Base-by-base conservation (phyloP, 805 yeast species). In the Myxozyma melibiosi region DNA sequence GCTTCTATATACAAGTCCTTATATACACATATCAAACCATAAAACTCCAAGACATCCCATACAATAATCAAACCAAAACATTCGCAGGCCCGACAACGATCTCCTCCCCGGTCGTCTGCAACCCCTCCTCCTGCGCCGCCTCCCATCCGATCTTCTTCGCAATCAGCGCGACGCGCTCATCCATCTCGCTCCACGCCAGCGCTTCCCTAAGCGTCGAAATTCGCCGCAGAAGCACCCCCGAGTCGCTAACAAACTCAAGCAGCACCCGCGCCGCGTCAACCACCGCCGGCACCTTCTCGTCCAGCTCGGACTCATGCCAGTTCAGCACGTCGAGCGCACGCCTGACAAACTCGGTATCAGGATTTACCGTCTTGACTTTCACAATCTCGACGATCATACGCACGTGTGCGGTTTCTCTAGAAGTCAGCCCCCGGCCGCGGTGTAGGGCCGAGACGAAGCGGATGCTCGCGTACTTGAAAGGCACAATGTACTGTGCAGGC, bases 401-500 rank as follows among this genome's bases (percentile, higher is more conserved):
- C 4, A 43, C 9, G 5, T 11, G 14, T 18, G n/a, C 24, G 13
- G 16, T 31, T 9, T 43, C 47, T 8, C 31, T 31, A 4, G 33
- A 16, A 13, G 8, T 14, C n/a, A 30, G 3, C 5, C 11, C 3
- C 7, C 8, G 13, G 4, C 16, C 25, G n/a, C 27, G n/a, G 14
- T 30, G 34, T 6, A 43, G 37, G 7, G 47, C 38, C 5, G 50
- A 34, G 6, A 45, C 18, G 24, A 45, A 34, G 11, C 14, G 28
- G 6, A 34, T 34, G 34, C 50, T 34, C 3, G 50, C 40, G 8
- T 14, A 22, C 11, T 22, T 37, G 11, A 11, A 33, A 11, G 52
- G 60, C 33, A 53, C 44, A 16, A 38, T 7, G 31, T 33, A 55
- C 24, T 27, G 14, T 14, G 20, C 43, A 18, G 51, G 53, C 8